Percentiles rank a stretch among this genome's conserved stretches.
phyloP scores from a whole-genome alignment of 2,329 filamentous ascomycete genomes.

The Cladobotryum mycophilum region DNA sequence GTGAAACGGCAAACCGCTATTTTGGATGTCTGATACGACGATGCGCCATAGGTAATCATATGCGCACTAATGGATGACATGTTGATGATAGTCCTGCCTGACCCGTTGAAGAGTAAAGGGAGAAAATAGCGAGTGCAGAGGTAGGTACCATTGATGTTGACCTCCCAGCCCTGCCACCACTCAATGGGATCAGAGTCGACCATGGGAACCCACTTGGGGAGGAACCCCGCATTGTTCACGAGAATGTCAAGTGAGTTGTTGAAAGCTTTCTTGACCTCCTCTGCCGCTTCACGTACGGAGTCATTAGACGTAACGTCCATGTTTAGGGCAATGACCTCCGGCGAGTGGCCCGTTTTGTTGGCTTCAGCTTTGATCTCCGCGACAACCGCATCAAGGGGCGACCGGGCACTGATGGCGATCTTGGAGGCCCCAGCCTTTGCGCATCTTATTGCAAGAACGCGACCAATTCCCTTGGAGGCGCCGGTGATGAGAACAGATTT shows the following conservation, averaged over 20 bases:
- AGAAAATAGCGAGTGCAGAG: constrained; percentile 42
- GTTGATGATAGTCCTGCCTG: constrained; percentile 3
- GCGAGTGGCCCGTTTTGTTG: constrained; percentile 10
- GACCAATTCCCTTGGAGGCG: constrained; percentile 49
- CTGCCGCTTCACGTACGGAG: constrained; percentile 27
- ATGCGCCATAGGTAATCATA: background rate
- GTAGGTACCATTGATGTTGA: constrained; percentile 40
- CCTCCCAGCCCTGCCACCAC: constrained; percentile 35
- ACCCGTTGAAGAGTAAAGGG: constrained; percentile 24
- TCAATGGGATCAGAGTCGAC: constrained; percentile 32
- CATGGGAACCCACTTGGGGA: constrained; percentile 30
- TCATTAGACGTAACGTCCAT: constrained; percentile 32
- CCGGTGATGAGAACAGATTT: constrained; percentile 47
- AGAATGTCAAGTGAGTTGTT: constrained; percentile 35
- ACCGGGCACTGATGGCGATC: constrained; percentile 50
- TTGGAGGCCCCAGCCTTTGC: constrained; percentile 45
- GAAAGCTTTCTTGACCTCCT: constrained; percentile 15
- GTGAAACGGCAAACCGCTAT: constrained; percentile 43
- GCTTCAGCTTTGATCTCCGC: constrained; percentile 29
- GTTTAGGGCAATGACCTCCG: constrained; percentile 33
- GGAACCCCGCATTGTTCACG: constrained; percentile 38
- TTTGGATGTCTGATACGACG: constrained; percentile 42
- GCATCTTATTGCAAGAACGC: constrained; percentile 47
- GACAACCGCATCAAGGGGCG: constrained; percentile 32
- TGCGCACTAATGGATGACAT: constrained; percentile 1